Evolutionary conservation across 768 basidiomycete species (phyloP), one percentile per base, ranked within the genome.

Genomic region (Tulasnella sp.): DNA sequence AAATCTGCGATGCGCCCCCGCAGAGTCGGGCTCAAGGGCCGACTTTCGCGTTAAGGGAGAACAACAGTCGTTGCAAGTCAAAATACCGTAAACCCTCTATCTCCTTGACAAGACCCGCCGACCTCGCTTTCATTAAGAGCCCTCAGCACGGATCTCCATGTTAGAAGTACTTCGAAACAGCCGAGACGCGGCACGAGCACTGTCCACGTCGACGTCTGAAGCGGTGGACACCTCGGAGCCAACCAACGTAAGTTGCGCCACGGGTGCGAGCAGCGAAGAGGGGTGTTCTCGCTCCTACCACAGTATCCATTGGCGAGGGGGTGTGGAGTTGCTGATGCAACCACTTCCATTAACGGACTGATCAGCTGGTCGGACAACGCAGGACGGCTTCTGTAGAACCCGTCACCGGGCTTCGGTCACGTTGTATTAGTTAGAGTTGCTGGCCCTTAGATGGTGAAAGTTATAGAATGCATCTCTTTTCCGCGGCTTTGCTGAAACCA

Each of bases 71-170:
- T 8, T n/a, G 54, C 64, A 69, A 69, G 64, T 69, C 64, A 69
- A 69, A 69, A 69, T 69, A 69, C 31, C 64, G 64, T 69, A 69
- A 69, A 37, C 64, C 46, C 31, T 69, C 60, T 31, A 34, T 34
- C 64, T 69, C 64, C 64, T 69, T 20, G 28, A 69, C 12, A 22
- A 31, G 28, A 69, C 28, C 64, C 64, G 31, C 31, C 64, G 64
- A 69, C 4, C 31, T 34, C 64, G 64, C 14, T 37, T 69, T 28
- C 14, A 69, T 14, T 31, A 31, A 37, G 64, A 69, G 64, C 64
- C 18, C 46, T 46, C 18, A 46, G 16, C 46, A 46, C 58, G 58
- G 31, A 31, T 31, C n/a, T 31, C 58, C 58, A 31, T n/a, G n/a
- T 9, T 69, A 37, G 64, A 69, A 69, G 64, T 28, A 37, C 64